Evolutionary conservation across 495 filamentous ascomycete species (phyloP), one percentile per base, ranked within the genome.

Genomic region (Penicillium alfredii): DNA sequence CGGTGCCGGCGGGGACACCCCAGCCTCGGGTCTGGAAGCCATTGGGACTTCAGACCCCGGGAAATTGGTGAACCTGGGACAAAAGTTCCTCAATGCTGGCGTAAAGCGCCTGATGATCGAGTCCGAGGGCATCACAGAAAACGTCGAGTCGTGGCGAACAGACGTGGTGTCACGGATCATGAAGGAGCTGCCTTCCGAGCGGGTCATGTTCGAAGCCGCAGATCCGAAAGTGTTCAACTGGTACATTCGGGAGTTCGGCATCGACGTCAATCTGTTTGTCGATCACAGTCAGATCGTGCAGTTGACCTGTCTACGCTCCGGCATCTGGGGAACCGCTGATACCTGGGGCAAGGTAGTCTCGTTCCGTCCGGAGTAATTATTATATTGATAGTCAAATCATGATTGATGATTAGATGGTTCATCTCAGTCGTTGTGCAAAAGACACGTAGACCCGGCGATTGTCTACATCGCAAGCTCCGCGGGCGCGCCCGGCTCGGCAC

Each of bases 261-360:
- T 77, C 19, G 73, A 77, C 42, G 73, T 77, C 17, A 77, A 79
- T 40, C 38, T 78, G 10, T 77, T 78, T 50, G 73, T 79, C 30
- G 73, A 77, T 55, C 75, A 79, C 40, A 72, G 69, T 32, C 73
- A 79, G 61, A 77, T 77, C 40, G 73, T 77, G 38, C 73, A 79
- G 59, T 37, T 79, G 32, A 63, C 56, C 18, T 71, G 72, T 33
- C 47, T 78, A 33, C 60, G 73, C 33, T 55, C 61, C 27, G 74
- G 73, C 0, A 78, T 79, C 24, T 77, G 73, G 75, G 74, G 74
- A 6, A 77, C 62, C 43, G 60, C 66, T 8, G 69, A 72, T 38
- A 78, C 72, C 1, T 77, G 70, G 60, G 72, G 72, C n/a, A 77
- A 75, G 58, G 53, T 77, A 37, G 71, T 71, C 30, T 71, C 66